Percentiles rank a stretch among this genome's conserved stretches.
These are phyloP conservation scores for Lipomyces sp. DNA, from an alignment of 805 yeast genomes.

Conservation along the genomic window DNA sequence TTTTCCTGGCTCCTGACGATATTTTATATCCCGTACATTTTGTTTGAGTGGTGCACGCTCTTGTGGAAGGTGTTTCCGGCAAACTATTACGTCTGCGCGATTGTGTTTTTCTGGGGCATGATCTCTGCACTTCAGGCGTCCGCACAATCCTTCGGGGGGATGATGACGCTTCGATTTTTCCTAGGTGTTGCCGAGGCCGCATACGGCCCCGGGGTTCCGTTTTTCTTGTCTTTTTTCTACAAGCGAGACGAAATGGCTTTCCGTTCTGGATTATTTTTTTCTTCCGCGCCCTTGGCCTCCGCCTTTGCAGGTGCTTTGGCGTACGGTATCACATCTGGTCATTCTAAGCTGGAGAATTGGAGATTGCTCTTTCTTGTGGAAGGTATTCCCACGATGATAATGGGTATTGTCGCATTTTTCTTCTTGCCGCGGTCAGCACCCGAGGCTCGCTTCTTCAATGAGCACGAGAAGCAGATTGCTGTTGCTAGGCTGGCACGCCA, in stretches of 20 bases:
- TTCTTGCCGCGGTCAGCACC: conserved; percentile 4
- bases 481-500: conserved; percentile 12
- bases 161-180: conserved; percentile 46
- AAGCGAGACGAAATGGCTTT: conserved; percentile 39
- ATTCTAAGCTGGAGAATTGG: conserved; percentile 44
- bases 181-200: conserved; percentile 45
- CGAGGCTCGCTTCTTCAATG: conserved; percentile 1
- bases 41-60: conserved; percentile 49
- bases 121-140: conserved; percentile 49
- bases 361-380: conserved; percentile 44
- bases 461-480: conserved; percentile 25
- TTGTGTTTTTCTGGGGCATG: conserved; percentile 51
- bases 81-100: conserved; percentile 44
- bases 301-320: conserved; percentile 45
- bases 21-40: conserved; percentile 49
- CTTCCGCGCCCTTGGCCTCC: conserved; percentile 39
- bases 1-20: conserved; percentile 48
- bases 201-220: conserved; percentile 42
- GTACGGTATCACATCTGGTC: conserved; percentile 39
- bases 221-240: conserved; percentile 42
- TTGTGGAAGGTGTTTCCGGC: conserved; percentile 46
- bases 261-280: conserved; percentile 40
- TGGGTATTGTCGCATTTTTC: conserved; percentile 25
- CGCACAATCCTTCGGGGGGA: conserved; percentile 43
- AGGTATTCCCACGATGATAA: conserved; percentile 44